Conservation (phyloP, 2,329 filamentous ascomycete species). For the Cordyceps militaris region DNA sequence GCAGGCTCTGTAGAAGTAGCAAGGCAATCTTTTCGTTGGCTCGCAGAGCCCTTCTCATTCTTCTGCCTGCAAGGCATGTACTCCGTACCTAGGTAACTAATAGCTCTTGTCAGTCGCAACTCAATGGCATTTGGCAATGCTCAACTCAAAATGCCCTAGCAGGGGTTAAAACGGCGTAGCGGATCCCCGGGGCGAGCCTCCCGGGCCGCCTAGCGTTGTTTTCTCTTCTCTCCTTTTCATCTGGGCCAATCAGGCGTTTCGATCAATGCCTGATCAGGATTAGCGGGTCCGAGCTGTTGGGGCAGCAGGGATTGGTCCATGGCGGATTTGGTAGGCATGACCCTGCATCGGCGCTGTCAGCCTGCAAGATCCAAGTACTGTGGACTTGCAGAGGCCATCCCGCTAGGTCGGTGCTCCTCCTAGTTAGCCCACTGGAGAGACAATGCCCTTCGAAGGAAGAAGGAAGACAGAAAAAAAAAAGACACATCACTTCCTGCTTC, state of each 20-base stretch:
- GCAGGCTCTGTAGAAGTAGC: no score
- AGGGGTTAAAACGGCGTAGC: neutral
- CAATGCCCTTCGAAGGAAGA: neutral
- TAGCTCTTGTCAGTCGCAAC: no score
- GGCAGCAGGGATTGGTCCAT: neutral
- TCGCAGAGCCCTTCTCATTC: no score
- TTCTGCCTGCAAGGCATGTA: neutral
- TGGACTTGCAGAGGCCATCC: neutral
- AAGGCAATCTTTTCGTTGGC: no score
- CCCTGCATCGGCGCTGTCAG: neutral
- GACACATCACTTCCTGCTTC: neutral
- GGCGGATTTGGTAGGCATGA: neutral
- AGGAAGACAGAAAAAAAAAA: neutral
- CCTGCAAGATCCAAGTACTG: neutral
- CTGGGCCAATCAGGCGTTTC: neutral
- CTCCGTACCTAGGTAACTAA: neutral
- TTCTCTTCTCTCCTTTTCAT: neutral
- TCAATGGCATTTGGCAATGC: no score
- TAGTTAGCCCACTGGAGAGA: no score
- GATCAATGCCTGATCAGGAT: neutral
- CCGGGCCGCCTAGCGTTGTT: constrained; percentile 5
- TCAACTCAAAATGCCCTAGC: neutral
- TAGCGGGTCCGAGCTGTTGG: neutral
- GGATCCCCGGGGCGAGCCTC: constrained; percentile 6
- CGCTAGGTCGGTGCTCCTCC: no score